A percentile compares a stretch with the other conserved stretches of the same genome.
phyloP scores from a whole-genome alignment of 257 asterid species.

The Capsicum pubescens region DNA sequence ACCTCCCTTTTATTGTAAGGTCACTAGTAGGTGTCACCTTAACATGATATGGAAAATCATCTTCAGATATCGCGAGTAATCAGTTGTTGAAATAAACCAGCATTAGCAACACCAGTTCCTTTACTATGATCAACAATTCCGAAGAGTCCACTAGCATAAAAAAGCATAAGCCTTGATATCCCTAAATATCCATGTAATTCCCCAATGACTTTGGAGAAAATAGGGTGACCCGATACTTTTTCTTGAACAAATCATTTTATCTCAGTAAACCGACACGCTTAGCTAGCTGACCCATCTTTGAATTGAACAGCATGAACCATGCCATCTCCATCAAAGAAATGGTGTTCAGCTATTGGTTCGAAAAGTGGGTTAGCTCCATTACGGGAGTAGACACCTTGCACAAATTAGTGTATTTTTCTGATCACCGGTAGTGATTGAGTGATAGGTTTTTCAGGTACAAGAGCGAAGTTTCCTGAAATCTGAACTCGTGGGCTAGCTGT shows the following conservation, averaged over 20 bases:
- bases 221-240: conserved; percentile 70
- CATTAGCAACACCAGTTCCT: conserved; percentile 96
- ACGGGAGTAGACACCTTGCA: conserved; percentile 74
- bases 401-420: conserved; percentile 67
- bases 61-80: conserved; percentile 90
- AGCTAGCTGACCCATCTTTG: conserved; percentile 66
- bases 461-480: conserved; percentile 90
- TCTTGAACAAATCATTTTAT: conserved; percentile 75
- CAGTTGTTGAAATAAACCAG: conserved; percentile 91
- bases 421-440: conserved; percentile 60
- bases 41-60: conserved; percentile 88
- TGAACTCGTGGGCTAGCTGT: conserved; percentile 89
- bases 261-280: conserved; percentile 88
- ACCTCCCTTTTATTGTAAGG: conserved; percentile 67
- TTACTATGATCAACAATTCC: conserved; percentile 68
- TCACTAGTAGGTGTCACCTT: conserved; percentile 68
- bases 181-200: conserved; percentile 96
- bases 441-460: conserved; percentile 85
- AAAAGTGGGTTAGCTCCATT: conserved; percentile 94
- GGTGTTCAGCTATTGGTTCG: conserved; percentile 94
- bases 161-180: conserved; percentile 76
- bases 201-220: conserved; percentile 95
- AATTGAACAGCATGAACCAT: conserved; percentile 90
- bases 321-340: conserved; percentile 97
- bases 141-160: conserved; percentile 79